Percentiles rank a stretch among this genome's conserved stretches.
These are phyloP conservation scores for Neurospora crassa DNA, from an alignment of 2,329 filamentous ascomycete genomes.

Conservation along the genomic window DNA sequence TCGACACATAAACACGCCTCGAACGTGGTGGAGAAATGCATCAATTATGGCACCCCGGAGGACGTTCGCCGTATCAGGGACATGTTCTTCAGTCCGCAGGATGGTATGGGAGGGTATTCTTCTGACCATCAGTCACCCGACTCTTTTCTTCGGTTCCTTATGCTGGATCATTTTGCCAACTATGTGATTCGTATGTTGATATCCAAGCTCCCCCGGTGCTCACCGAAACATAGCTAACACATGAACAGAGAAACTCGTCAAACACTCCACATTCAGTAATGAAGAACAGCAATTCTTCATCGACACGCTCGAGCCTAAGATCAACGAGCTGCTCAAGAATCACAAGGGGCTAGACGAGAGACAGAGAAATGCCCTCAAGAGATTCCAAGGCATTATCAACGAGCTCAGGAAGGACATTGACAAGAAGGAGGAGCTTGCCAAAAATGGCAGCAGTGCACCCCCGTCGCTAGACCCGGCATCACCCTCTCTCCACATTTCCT, in stretches of 20 bases:
- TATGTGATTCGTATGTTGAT: conserved; percentile 82
- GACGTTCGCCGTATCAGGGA: conserved; percentile 62
- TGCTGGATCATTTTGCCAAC: conserved; percentile 89
- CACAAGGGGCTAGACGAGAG: not conserved
- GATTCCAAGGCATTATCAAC: not conserved
- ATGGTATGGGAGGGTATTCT: conserved; percentile 33
- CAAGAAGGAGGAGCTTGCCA: not conserved
- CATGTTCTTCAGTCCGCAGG: conserved; percentile 48
- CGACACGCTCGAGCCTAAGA: not conserved
- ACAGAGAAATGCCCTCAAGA: not conserved
- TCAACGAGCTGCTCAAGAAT: not conserved
- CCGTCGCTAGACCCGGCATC: not conserved
- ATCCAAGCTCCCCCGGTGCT: not conserved
- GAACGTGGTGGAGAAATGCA: conserved; percentile 93
- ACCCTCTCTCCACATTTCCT: not conserved
- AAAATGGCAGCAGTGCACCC: not conserved
- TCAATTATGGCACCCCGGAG: conserved; percentile 58
- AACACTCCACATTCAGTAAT: not conserved
- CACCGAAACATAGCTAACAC: not conserved
- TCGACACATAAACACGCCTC: conserved; percentile 96
- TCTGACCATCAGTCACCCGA: conserved; percentile 29
- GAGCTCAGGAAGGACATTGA: not conserved
- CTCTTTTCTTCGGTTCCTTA: conserved; percentile 62
- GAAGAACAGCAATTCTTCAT: not conserved
- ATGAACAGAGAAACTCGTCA: not conserved